Percentiles rank a stretch among this genome's conserved stretches.
Conservation (phyloP, 2,329 filamentous ascomycete genomes). For the Paecilomyces niveus region DNA sequence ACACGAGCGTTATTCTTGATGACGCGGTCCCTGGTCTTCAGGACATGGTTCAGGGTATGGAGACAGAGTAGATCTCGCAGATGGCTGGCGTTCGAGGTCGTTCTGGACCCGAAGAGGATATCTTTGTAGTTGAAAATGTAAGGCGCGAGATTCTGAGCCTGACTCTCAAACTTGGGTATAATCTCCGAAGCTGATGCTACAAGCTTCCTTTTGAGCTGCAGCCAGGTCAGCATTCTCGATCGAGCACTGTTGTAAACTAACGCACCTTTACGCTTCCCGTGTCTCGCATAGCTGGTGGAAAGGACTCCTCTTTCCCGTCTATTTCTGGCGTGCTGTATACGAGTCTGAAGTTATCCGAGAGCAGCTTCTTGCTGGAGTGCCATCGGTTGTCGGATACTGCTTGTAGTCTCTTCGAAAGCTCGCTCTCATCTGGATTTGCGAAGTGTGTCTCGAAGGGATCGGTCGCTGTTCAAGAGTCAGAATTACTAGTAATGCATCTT, state of each 20-base stretch:
- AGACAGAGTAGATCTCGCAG: slow-evolving; percentile 69
- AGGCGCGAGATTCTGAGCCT: slow-evolving; percentile 61
- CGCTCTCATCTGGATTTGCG: slow-evolving; percentile 56
- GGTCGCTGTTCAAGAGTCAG: slow-evolving; percentile 46
- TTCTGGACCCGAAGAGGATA: slow-evolving; percentile 67
- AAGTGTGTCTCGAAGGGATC: slow-evolving; percentile 84
- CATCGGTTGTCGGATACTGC: slow-evolving; percentile 43
- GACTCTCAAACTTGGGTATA: slow-evolving; percentile 50
- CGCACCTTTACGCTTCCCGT: slow-evolving; percentile 30
- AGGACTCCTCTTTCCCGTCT: slow-evolving; percentile 15
- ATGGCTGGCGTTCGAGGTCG: slow-evolving; percentile 57
- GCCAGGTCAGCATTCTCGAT: not conserved
- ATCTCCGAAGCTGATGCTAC: slow-evolving; percentile 48
- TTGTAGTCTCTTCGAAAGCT: slow-evolving; percentile 47
- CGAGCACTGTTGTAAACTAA: not conserved
- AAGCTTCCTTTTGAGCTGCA: slow-evolving; percentile 65
- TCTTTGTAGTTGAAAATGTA: slow-evolving; percentile 79
- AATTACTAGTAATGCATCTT: slow-evolving; percentile 2
- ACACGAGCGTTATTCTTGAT: slow-evolving; percentile 86
- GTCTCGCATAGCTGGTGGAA: slow-evolving; percentile 23
- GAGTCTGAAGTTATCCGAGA: slow-evolving; percentile 23
- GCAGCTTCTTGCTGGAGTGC: slow-evolving; percentile 35
- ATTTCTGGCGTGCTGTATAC: slow-evolving; percentile 22
- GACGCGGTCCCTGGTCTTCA: slow-evolving; percentile 86
- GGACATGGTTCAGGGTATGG: slow-evolving; percentile 84